phyloP scores from a whole-genome alignment of 805 yeast genomes.

The Starmerella floris region DNA sequence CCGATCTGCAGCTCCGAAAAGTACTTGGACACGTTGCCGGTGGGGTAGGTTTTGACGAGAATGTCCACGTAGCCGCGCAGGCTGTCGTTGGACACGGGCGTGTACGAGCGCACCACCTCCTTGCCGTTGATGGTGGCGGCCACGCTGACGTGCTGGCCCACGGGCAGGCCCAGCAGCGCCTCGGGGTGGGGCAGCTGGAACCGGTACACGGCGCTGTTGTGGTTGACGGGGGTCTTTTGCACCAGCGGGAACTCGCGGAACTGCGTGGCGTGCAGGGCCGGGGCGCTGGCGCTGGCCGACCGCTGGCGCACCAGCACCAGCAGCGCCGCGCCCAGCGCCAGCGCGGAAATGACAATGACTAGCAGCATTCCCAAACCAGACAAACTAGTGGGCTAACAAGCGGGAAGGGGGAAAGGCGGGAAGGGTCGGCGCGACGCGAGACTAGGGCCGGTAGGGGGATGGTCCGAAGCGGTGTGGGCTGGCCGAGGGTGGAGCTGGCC shows the following conservation, averaged over 20 bases:
- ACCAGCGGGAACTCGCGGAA: constrained; percentile 55
- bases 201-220: constrained; percentile 67
- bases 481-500: too few relatives aligned
- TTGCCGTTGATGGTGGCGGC: constrained; percentile 64
- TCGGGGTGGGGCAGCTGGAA: constrained; percentile 66
- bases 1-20: constrained; percentile 65
- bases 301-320: neutral
- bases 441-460: too few relatives aligned
- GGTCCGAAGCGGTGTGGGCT: too few relatives aligned
- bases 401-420: too few relatives aligned
- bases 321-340: constrained; percentile 1
- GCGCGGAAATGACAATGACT: neutral
- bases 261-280: constrained; percentile 12
- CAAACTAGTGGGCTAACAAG: too few relatives aligned
- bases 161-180: constrained; percentile 74
- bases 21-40: constrained; percentile 69
- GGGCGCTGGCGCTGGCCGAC: neutral
- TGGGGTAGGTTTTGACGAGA: constrained; percentile 68
- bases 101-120: constrained; percentile 73
- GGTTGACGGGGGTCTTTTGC: constrained; percentile 59
- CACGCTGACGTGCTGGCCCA: constrained; percentile 86
- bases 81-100: constrained; percentile 65
- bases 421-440: too few relatives aligned
- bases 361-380: neutral
- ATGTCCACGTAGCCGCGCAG: constrained; percentile 73